Evolutionary conservation across 768 basidiomycete species (phyloP).

Genomic region (Hemileccinum rubropunctum): DNA sequence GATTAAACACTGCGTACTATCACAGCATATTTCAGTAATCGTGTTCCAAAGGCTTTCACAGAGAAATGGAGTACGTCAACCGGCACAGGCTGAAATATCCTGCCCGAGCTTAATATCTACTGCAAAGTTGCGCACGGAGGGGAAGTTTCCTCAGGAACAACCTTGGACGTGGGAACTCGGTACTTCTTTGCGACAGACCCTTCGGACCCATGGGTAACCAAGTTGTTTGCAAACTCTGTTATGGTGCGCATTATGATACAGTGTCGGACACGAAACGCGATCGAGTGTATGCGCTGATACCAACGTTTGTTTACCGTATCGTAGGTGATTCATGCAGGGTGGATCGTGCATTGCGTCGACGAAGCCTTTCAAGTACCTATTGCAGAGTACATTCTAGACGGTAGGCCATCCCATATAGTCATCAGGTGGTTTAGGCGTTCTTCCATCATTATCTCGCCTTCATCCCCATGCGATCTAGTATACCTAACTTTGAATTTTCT

Average conservation of each 20-base stretch:
- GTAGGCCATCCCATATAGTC: slow-evolving; percentile 16
- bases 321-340: slow-evolving; percentile 31
- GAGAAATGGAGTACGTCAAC: slow-evolving; percentile 25
- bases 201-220: slow-evolving; percentile 27
- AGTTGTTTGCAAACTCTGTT: slow-evolving; percentile 26
- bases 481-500: slow-evolving; percentile 3
- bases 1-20: not conserved
- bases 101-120: not conserved
- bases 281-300: slow-evolving; percentile 8
- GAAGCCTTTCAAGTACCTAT: slow-evolving; percentile 25
- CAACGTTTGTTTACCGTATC: not conserved
- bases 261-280: not conserved
- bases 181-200: slow-evolving; percentile 32
- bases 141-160: slow-evolving; percentile 10
- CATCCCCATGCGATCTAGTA: not conserved
- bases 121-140: slow-evolving; percentile 26
- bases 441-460: not conserved
- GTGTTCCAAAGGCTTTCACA: slow-evolving; percentile 18
- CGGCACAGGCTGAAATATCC: not conserved
- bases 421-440: not conserved
- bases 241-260: slow-evolving; percentile 19
- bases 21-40: slow-evolving; percentile 29
- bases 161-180: slow-evolving; percentile 11
- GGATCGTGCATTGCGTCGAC: slow-evolving; percentile 30
- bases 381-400: slow-evolving; percentile 29